Percentiles rank a stretch among this genome's conserved stretches.
These are phyloP conservation scores for Colletotrichum sublineola DNA, from an alignment of 2,329 filamentous ascomycete genomes.

Conservation along the genomic window DNA sequence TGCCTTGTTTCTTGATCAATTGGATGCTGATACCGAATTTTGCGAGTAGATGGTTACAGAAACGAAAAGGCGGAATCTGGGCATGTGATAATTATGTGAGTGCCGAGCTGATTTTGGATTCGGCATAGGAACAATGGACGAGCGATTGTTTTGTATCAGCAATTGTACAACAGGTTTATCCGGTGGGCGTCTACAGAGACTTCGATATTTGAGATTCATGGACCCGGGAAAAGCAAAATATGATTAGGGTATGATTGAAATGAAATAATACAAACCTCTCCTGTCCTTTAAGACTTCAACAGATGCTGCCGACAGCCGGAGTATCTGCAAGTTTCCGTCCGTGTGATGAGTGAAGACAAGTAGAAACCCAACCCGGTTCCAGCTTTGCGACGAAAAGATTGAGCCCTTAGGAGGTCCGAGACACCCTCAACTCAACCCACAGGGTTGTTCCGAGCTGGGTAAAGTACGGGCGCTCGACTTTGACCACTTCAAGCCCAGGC, in stretches of 20 bases:
- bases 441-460: constrained; percentile 70
- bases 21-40: not conserved
- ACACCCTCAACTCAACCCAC: constrained; percentile 68
- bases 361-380: no score
- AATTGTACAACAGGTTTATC: constrained; percentile 22
- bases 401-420: not conserved
- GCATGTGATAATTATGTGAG: not conserved
- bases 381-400: not conserved
- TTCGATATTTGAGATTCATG: constrained; percentile 1
- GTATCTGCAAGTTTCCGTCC: not conserved
- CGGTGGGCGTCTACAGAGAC: constrained; percentile 2
- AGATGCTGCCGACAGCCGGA: not conserved
- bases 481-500: constrained; percentile 69
- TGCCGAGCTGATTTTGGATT: not conserved
- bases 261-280: constrained; percentile 38
- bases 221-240: not conserved
- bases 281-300: constrained; percentile 4
- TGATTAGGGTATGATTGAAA: constrained; percentile 33
- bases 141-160: constrained; percentile 16
- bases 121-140: not conserved
- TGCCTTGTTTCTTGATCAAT: not conserved
- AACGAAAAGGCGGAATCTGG: not conserved
- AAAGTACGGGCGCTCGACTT: constrained; percentile 64
- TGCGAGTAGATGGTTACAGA: not conserved
- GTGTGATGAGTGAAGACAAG: not conserved